Conservation (phyloP, 148 eudicot genomes). For the Rhododendron ferrugineum region DNA sequence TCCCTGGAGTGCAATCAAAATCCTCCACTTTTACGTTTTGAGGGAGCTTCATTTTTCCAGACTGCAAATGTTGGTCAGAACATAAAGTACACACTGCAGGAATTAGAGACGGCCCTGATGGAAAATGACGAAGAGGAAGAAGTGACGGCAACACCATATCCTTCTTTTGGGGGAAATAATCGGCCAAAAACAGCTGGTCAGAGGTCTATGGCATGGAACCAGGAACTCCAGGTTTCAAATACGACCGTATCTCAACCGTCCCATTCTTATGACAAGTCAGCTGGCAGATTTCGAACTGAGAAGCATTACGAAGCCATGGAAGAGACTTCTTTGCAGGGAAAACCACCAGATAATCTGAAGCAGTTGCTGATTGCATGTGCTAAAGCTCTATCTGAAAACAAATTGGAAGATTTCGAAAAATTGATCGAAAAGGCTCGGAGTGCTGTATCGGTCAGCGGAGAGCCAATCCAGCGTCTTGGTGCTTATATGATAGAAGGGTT, state of each 20-base stretch:
- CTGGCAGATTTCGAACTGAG: background rate
- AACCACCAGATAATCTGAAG: constrained; percentile 50
- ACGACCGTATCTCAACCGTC: constrained; percentile 26
- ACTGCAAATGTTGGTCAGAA: constrained; percentile 26
- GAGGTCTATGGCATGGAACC: constrained; percentile 36
- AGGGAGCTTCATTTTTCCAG: constrained; percentile 17
- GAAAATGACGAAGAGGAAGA: constrained; percentile 42
- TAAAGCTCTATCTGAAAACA: constrained; percentile 54
- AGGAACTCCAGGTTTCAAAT: constrained; percentile 24
- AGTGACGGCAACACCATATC: constrained; percentile 16
- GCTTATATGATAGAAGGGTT: constrained; percentile 90
- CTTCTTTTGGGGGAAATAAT: constrained; percentile 31
- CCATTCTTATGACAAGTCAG: constrained; percentile 7
- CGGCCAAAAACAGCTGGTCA: constrained; percentile 25
- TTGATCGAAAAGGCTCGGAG: constrained; percentile 43
- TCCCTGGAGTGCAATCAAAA: constrained; percentile 22
- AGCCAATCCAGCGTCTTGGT: constrained; percentile 87
- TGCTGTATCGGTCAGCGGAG: constrained; percentile 66
- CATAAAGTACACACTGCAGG: constrained; percentile 40
- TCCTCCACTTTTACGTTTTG: constrained; percentile 6
- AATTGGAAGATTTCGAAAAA: constrained; percentile 53
- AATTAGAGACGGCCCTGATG: constrained; percentile 77
- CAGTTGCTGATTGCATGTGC: constrained; percentile 70
- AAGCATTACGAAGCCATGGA: constrained; percentile 25
- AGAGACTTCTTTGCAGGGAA: constrained; percentile 9